Conservation (phyloP, 176 grass and related monocot species). For the Chloris gayana region DNA sequence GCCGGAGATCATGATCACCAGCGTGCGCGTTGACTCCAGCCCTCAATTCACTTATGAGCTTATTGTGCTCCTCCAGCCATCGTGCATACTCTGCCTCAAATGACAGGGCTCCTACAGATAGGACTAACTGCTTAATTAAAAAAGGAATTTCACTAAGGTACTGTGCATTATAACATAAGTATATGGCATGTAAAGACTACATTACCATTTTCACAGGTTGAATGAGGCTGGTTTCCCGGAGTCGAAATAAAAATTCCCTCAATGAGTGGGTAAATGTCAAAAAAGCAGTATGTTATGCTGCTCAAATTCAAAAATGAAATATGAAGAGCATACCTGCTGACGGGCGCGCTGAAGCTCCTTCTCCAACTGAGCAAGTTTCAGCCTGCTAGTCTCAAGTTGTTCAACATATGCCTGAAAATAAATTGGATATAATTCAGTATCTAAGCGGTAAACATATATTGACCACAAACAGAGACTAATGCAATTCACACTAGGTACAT, state of each 20-base stretch:
- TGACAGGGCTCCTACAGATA: constrained; percentile 36
- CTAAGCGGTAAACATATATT: not conserved
- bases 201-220: constrained; percentile 48
- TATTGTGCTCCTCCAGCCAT: constrained; percentile 54
- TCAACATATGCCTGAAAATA: constrained; percentile 59
- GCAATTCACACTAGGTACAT: not conserved
- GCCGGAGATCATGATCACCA: constrained; percentile 45
- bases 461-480: not conserved
- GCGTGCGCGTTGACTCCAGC: constrained; percentile 48
- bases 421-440: not conserved
- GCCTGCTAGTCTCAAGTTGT: constrained; percentile 61
- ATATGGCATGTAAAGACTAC: not conserved
- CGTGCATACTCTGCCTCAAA: constrained; percentile 44
- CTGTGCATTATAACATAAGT: not conserved
- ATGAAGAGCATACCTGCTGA: constrained; percentile 43
- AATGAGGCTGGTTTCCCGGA: constrained; percentile 35
- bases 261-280: not conserved
- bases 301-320: not conserved
- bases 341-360: constrained; percentile 65
- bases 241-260: constrained; percentile 63
- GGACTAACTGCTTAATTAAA: not conserved
- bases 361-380: constrained; percentile 67
- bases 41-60: constrained; percentile 46
- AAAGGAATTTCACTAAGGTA: not conserved
- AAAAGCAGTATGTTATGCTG: not conserved